Conservation (phyloP, 2,329 filamentous ascomycete genomes). For the Fusarium pininemorale region DNA sequence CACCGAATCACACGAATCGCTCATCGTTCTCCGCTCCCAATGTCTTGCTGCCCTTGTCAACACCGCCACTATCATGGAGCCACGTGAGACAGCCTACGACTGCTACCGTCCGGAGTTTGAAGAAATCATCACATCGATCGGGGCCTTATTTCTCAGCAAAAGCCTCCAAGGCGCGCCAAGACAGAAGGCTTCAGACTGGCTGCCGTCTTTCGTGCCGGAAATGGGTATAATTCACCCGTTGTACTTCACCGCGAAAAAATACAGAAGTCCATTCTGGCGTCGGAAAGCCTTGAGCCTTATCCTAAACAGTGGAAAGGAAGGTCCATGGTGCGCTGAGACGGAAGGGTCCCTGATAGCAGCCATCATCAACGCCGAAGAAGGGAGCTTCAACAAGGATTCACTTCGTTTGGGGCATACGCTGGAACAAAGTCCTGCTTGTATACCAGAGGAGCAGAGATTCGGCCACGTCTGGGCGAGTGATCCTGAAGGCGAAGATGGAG, state of each 20-base stretch:
- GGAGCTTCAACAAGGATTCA: background rate
- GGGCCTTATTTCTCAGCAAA: background rate
- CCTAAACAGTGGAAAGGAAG: constrained; percentile 14
- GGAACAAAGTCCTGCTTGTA: background rate
- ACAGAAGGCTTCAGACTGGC: rapidly evolving
- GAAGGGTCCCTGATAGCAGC: background rate
- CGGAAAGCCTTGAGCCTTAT: constrained; percentile 22
- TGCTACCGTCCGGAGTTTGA: constrained; percentile 28
- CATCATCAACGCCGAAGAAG: constrained; percentile 22
- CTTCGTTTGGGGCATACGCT: background rate
- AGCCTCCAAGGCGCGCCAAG: rapidly evolving
- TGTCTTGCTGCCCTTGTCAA: constrained; percentile 23
- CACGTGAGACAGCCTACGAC: constrained; percentile 23
- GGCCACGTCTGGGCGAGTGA: background rate
- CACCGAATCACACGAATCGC: background rate
- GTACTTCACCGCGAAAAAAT: constrained; percentile 25
- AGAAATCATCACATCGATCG: constrained; percentile 17
- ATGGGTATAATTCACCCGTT: constrained; percentile 32
- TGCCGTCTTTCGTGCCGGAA: constrained; percentile 20
- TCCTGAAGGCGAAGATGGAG: background rate
- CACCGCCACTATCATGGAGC: constrained; percentile 16
- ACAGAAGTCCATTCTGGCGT: constrained; percentile 22
- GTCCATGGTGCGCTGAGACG: constrained; percentile 26
- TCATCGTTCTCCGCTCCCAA: constrained; percentile 27
- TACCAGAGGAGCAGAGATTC: constrained; percentile 3